Conservation (phyloP, 108 stramenopile genomes). For the Pseudonitzschia multiseries region DNA sequence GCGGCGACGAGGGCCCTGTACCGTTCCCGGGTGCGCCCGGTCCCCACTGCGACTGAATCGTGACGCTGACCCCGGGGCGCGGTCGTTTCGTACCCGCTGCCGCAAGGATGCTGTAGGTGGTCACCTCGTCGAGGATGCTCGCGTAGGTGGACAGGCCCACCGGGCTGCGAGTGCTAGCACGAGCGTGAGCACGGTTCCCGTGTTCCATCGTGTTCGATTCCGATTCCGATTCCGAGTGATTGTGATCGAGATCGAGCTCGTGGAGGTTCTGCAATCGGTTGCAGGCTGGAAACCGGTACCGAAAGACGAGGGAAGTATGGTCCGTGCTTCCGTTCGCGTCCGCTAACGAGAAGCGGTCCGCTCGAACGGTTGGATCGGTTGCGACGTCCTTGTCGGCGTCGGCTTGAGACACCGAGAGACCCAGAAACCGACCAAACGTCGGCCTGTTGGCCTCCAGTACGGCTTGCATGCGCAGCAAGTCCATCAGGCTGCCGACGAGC, state of each 20-base stretch:
- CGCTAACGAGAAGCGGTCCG: neutral
- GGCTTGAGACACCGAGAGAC: neutral
- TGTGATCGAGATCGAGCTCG: no score
- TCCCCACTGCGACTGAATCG: constrained; percentile 13
- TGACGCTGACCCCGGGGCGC: constrained; percentile 15
- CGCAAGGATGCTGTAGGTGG: neutral
- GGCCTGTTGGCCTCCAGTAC: constrained; percentile 3
- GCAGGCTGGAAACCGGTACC: neutral
- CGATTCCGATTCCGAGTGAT: no score
- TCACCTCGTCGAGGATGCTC: constrained; percentile 12
- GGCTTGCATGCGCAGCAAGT: neutral
- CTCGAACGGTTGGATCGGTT: neutral
- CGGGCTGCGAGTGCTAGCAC: neutral
- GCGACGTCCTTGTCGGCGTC: neutral
- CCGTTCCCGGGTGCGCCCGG: neutral
- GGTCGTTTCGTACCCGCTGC: neutral
- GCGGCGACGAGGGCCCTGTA: neutral
- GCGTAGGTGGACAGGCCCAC: constrained; percentile 12
- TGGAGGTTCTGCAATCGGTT: constrained; percentile 4
- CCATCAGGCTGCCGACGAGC: neutral
- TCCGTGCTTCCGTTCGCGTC: neutral
- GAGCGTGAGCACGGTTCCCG: neutral
- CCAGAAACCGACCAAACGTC: constrained; percentile 5
- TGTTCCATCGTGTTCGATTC: no score
- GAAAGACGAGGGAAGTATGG: constrained; percentile 3